A percentile compares a stretch with the other conserved stretches of the same genome.
Conservation (phyloP, 192 early-diverging fungal species). For the Coemansia aciculifera region DNA sequence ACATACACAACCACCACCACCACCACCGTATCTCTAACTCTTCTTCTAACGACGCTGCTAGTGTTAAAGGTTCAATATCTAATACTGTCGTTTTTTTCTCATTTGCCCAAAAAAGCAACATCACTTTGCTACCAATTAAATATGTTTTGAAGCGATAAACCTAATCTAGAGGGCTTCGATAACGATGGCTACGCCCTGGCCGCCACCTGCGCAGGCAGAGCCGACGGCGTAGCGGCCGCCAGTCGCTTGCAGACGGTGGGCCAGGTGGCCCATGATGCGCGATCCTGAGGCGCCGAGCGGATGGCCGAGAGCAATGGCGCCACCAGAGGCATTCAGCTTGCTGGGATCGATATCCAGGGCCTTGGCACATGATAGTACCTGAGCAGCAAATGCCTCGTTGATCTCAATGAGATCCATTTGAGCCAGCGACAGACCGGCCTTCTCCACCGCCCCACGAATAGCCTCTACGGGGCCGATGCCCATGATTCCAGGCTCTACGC, state of each 20-base stretch:
- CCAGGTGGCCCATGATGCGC: conserved; percentile 88
- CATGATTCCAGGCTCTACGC: conserved; percentile 93
- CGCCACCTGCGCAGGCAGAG: conserved; percentile 95
- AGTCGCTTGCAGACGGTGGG: conserved; percentile 79
- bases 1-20: not conserved
- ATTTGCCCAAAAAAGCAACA: no score
- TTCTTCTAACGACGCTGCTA: not conserved
- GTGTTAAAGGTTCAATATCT: not conserved
- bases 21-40: not conserved
- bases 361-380: conserved; percentile 86
- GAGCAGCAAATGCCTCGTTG: conserved; percentile 98
- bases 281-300: conserved; percentile 95
- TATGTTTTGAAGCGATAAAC: not conserved
- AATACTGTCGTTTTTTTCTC: not conserved
- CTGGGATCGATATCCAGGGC: conserved; percentile 78
- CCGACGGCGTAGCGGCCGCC: conserved; percentile 86
- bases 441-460: conserved; percentile 80
- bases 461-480: conserved; percentile 95
- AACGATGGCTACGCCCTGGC: conserved; percentile 78
- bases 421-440: conserved; percentile 71
- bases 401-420: conserved; percentile 94
- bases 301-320: conserved; percentile 92
- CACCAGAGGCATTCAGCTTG: conserved; percentile 86
- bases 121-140: not conserved
- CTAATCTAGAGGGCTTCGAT: conserved; percentile 57